phyloP scores from a whole-genome alignment of 2,329 filamentous ascomycete species.

The Clonostachys solani region DNA sequence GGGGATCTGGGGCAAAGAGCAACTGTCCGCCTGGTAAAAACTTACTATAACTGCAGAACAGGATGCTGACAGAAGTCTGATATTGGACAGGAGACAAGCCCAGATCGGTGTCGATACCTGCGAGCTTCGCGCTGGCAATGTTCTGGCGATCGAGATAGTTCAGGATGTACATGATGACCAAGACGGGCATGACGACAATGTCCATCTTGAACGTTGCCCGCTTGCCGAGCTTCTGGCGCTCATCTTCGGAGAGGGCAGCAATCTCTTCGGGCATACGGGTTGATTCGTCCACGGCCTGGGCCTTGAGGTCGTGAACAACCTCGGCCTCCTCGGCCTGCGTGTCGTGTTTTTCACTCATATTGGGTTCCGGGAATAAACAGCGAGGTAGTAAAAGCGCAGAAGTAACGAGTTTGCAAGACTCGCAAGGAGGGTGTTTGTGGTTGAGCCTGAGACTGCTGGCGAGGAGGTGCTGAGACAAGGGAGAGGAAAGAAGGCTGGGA shows the following conservation, averaged over 20 bases:
- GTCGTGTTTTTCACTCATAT: not conserved
- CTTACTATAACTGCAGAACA: slow-evolving; percentile 27
- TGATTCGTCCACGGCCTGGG: not conserved
- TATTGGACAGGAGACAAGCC: slow-evolving; percentile 24
- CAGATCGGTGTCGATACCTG: slow-evolving; percentile 24
- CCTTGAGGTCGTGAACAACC: slow-evolving; percentile 1
- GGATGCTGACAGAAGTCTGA: slow-evolving; percentile 28
- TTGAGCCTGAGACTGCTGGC: too few species aligned
- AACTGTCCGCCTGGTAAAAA: slow-evolving; percentile 8
- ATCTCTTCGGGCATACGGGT: not conserved
- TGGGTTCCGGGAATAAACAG: too few species aligned
- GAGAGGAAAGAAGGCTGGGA: too few species aligned
- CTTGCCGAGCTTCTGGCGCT: slow-evolving; percentile 4
- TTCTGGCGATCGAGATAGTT: slow-evolving; percentile 11
- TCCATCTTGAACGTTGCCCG: slow-evolving; percentile 19
- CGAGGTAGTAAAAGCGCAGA: too few species aligned
- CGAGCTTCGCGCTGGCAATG: slow-evolving; percentile 7
- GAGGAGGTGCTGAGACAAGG: too few species aligned
- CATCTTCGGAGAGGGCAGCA: not conserved
- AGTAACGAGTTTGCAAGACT: too few species aligned
- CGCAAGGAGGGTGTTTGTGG: too few species aligned
- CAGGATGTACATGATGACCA: slow-evolving; percentile 28
- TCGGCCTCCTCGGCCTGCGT: not conserved
- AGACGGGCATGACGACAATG: slow-evolving; percentile 17
- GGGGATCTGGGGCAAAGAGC: slow-evolving; percentile 31